Conservation (phyloP, 2,329 filamentous ascomycete genomes). For the Aureobasidium zeae region DNA sequence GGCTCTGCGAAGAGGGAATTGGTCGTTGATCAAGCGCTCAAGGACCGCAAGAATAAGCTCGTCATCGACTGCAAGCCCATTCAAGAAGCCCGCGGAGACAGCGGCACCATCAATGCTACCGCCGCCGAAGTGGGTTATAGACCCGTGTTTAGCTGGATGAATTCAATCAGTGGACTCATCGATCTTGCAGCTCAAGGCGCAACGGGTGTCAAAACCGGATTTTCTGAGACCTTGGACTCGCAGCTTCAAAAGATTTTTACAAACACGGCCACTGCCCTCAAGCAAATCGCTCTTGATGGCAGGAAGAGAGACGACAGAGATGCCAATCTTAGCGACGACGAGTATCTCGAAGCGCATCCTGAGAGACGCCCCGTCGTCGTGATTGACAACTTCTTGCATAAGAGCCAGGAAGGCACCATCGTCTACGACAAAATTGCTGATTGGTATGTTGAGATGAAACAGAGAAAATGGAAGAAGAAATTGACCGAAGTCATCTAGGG, state of each 20-base stretch:
- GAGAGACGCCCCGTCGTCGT: constrained; percentile 75
- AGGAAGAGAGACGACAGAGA: constrained; percentile 68
- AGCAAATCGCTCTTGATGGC: constrained; percentile 61
- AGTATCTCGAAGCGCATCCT: constrained; percentile 82
- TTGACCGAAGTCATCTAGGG: constrained; percentile 27
- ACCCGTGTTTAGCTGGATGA: constrained; percentile 93
- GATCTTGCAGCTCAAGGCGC: constrained; percentile 90
- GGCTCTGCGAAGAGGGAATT: constrained; percentile 87
- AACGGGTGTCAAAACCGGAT: constrained; percentile 87
- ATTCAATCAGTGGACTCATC: constrained; percentile 83
- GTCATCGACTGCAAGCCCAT: constrained; percentile 90
- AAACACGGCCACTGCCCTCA: constrained; percentile 70
- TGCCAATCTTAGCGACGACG: constrained; percentile 63
- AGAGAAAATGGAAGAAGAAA: background rate
- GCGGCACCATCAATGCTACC: constrained; percentile 70
- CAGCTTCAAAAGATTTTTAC: constrained; percentile 85
- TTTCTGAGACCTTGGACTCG: constrained; percentile 83
- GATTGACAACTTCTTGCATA: constrained; percentile 85
- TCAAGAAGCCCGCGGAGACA: constrained; percentile 81
- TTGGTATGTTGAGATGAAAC: constrained; percentile 40
- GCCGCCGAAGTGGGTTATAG: constrained; percentile 80
- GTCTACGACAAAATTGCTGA: constrained; percentile 56
- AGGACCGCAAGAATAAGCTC: constrained; percentile 62
- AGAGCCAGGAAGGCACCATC: constrained; percentile 44
- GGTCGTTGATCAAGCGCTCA: constrained; percentile 73